Percentiles rank a stretch among this genome's conserved stretches.
Conservation (phyloP, 495 filamentous ascomycete genomes). For the Penicillium mononematosum region DNA sequence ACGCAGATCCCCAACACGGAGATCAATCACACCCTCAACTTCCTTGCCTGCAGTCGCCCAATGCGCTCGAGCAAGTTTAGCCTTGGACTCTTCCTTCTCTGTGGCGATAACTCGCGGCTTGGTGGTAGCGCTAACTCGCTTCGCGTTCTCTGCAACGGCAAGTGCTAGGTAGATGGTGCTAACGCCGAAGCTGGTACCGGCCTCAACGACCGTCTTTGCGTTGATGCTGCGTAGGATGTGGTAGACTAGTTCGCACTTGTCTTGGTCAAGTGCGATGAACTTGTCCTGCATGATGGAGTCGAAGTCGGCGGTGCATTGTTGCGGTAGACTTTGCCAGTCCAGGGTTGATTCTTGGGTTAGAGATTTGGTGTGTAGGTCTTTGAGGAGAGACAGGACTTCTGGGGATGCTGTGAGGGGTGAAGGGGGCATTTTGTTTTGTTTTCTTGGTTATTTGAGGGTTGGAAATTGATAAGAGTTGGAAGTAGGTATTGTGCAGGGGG, state of each 20-base stretch:
- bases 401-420: constrained; percentile 18
- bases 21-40: constrained; percentile 48
- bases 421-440: constrained; percentile 15
- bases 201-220: constrained; percentile 54
- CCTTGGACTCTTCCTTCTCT: constrained; percentile 54
- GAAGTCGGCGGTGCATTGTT: constrained; percentile 21
- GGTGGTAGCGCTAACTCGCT: constrained; percentile 12
- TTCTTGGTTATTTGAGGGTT: not conserved
- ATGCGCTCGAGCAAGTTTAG: constrained; percentile 41
- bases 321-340: constrained; percentile 16
- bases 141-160: constrained; percentile 43
- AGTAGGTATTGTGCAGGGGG: not conserved
- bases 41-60: constrained; percentile 48
- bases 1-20: constrained; percentile 55
- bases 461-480: not conserved
- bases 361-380: constrained; percentile 30
- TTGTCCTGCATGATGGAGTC: constrained; percentile 47
- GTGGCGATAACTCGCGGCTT: constrained; percentile 53
- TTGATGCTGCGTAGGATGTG: constrained; percentile 43
- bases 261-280: constrained; percentile 55
- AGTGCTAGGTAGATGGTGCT: constrained; percentile 60
- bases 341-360: constrained; percentile 31
- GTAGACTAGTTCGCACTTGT: constrained; percentile 56
- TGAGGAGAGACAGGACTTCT: constrained; percentile 25
- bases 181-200: constrained; percentile 58